A percentile compares a stretch with the other conserved stretches of the same genome.
phyloP scores from a whole-genome alignment of 2,329 filamentous ascomycete species.

The Pseudogymnoascus sp. region DNA sequence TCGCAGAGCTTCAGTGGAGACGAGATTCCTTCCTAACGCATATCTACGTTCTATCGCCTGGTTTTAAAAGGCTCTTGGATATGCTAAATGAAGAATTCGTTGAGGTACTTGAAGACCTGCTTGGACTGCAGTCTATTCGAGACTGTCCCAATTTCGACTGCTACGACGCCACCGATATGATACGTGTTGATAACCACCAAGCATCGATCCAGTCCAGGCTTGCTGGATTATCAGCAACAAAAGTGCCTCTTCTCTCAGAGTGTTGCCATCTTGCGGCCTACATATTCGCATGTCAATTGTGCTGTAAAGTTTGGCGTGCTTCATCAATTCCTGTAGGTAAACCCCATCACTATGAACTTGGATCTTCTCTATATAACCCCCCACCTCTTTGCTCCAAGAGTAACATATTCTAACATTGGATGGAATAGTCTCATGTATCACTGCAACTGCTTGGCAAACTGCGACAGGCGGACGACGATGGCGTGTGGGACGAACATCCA shows the following conservation, averaged over 20 bases:
- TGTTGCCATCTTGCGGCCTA: slow-evolving; percentile 36
- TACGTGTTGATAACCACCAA: slow-evolving; percentile 33
- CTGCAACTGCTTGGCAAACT: slow-evolving; percentile 29
- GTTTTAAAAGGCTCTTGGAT: slow-evolving; percentile 26
- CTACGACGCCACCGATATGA: slow-evolving; percentile 24
- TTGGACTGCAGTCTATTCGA: slow-evolving; percentile 34
- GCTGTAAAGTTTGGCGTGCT: slow-evolving; percentile 35
- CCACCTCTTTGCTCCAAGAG: too few relatives aligned
- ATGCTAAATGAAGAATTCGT: slow-evolving; percentile 28
- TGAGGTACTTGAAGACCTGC: slow-evolving; percentile 33
- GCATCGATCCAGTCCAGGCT: slow-evolving; percentile 38
- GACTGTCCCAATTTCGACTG: slow-evolving; percentile 20
- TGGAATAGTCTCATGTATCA: slow-evolving; percentile 27
- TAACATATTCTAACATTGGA: slow-evolving; percentile 13
- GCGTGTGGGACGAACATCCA: slow-evolving; percentile 28
- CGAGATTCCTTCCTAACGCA: slow-evolving; percentile 29
- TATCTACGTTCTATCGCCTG: slow-evolving; percentile 29
- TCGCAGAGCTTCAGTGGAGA: slow-evolving; percentile 35
- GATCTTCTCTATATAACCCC: background rate
- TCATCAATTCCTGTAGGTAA: slow-evolving; percentile 34
- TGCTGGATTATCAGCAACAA: slow-evolving; percentile 22
- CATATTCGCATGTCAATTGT: slow-evolving; percentile 34
- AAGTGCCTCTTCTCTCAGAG: slow-evolving; percentile 21
- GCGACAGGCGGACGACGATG: slow-evolving; percentile 25
- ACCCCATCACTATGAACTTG: background rate